These are phyloP conservation scores for Fomitopsis betulina DNA, from an alignment of 1,284 basidiomycete species.

Conservation along the genomic window DNA sequence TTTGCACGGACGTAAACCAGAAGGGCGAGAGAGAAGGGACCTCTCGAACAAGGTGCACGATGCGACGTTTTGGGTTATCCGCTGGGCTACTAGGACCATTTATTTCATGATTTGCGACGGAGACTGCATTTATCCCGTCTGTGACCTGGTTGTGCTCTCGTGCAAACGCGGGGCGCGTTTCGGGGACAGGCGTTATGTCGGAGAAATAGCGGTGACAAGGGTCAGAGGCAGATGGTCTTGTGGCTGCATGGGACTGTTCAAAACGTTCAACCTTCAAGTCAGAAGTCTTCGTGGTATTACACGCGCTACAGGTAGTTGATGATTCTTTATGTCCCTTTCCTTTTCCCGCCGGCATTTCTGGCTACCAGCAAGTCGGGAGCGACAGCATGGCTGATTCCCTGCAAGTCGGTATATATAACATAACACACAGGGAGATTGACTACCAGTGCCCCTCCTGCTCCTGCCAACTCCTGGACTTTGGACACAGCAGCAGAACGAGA, in stretches of 20 bases:
- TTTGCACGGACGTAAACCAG: constrained; percentile 38
- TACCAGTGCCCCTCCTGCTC: neutral
- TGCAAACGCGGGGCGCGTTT: neutral
- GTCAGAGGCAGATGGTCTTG: neutral
- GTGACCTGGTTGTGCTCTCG: too few relatives aligned
- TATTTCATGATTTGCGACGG: too few relatives aligned
- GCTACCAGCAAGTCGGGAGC: neutral
- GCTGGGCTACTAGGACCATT: constrained; percentile 17
- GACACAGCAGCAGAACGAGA: neutral
- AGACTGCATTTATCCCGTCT: too few relatives aligned
- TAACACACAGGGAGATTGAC: neutral
- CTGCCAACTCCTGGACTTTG: neutral
- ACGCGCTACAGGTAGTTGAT: neutral
- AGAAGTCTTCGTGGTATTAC: neutral
- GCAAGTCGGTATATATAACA: neutral
- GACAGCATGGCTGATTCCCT: neutral
- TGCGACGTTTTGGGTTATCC: constrained; percentile 24
- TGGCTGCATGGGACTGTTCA: too few relatives aligned
- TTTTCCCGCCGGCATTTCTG: neutral
- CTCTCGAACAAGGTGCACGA: constrained; percentile 22
- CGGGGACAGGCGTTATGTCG: neutral
- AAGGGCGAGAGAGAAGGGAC: constrained; percentile 28
- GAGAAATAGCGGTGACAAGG: neutral
- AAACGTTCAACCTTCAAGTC: neutral
- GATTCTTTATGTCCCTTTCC: neutral